Conservation (phyloP, 306 rosid species). For the Calophaca sinica region DNA sequence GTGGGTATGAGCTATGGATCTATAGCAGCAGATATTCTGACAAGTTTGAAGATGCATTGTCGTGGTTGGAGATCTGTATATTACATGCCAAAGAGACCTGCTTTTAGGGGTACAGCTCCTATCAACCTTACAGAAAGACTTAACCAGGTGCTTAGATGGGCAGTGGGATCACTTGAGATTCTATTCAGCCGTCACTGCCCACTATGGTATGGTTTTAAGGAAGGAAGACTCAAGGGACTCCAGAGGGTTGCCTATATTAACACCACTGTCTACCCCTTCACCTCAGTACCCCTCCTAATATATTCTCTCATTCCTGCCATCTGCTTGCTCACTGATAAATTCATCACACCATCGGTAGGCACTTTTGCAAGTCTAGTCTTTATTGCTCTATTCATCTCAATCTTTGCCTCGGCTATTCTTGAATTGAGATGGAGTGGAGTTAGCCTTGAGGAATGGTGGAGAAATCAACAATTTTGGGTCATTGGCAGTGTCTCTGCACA, state of each 20-base stretch:
- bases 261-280: conserved; percentile 94
- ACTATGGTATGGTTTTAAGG: conserved; percentile 69
- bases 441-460: conserved; percentile 98
- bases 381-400: conserved; percentile 76
- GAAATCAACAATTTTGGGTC: conserved; percentile 99
- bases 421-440: conserved; percentile 99
- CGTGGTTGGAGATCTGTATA: conserved; percentile 96
- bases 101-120: conserved; percentile 96
- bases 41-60: conserved; percentile 89
- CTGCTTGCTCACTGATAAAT: conserved; percentile 96
- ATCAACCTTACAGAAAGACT: conserved; percentile 93
- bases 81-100: conserved; percentile 84
- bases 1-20: conserved; percentile 98
- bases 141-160: conserved; percentile 93
- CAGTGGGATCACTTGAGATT: conserved; percentile 95
- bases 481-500: conserved; percentile 92
- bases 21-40: conserved; percentile 78
- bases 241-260: conserved; percentile 85
- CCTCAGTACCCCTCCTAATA: conserved; percentile 84
- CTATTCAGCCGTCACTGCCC: conserved; percentile 96
- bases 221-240: conserved; percentile 89
- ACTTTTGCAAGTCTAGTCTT: conserved; percentile 83
- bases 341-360: conserved; percentile 95
- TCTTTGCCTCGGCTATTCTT: conserved; percentile 79
- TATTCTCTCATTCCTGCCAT: conserved; percentile 86